Evolutionary conservation across 1,139 yeast species (phyloP).

Genomic region (Zygosaccharomyces sapae): DNA sequence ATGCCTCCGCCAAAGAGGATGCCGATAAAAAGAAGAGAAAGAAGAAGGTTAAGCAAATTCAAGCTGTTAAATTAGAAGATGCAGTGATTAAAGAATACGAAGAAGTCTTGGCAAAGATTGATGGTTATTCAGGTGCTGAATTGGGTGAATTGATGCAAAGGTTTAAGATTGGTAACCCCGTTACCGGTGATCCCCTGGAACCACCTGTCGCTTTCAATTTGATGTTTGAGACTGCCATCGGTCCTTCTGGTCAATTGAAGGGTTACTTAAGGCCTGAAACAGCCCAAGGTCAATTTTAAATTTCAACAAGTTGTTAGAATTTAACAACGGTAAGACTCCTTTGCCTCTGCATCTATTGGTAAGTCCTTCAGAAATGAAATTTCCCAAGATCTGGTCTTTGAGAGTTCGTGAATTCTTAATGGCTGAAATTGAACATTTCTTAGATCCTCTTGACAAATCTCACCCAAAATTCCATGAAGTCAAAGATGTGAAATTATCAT

Average conservation of each 20-base stretch:
- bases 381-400: conserved; percentile 97
- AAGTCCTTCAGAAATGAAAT: conserved; percentile 98
- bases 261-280: conserved; percentile 98
- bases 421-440: conserved; percentile 99
- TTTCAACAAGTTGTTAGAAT: conserved; percentile 87
- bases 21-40: conserved; percentile 78
- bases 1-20: conserved; percentile 60
- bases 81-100: conserved; percentile 75
- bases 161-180: conserved; percentile 85
- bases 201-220: conserved; percentile 93
- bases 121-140: conserved; percentile 89
- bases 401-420: conserved; percentile 97
- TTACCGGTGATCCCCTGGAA: conserved; percentile 78
- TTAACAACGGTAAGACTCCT: conserved; percentile 97
- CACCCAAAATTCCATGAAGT: conserved; percentile 80
- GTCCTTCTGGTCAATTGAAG: conserved; percentile 94
- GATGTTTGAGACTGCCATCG: conserved; percentile 99
- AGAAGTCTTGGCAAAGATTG: conserved; percentile 83
- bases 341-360: conserved; percentile 98
- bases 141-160: conserved; percentile 82
- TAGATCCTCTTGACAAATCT: conserved; percentile 82
- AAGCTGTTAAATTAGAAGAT: conserved; percentile 83
- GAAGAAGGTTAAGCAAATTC: conserved; percentile 95
- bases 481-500: conserved; percentile 63
- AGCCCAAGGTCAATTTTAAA: conserved; percentile 99